Base-by-base conservation (phyloP, 192 early-diverging fungal species). In the Backusella liffmaniae region DNA sequence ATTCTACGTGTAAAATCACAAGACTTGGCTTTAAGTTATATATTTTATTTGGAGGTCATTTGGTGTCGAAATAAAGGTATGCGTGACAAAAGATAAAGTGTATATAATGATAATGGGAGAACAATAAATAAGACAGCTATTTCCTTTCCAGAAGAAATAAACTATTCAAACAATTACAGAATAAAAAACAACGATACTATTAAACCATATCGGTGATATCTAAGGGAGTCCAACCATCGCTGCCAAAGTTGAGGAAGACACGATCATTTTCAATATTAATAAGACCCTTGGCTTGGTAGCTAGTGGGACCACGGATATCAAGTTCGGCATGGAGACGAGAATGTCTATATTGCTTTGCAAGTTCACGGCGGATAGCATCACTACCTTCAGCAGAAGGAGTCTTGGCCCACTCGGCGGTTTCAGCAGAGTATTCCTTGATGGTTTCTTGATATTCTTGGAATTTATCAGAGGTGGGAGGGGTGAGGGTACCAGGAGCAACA, bases 231-330 rank as follows among this genome's bases (percentile, higher is more conserved):
- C 41, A 46, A 5, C 42, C 42, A n/a, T 41, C 62, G 21, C 18
- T 75, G 16, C 66, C 74, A 67, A 62, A 75, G 35, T 75, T 36
- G 12, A 75, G 21, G 13, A 75, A 7, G 4, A 75, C 34, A 21
- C 74, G 62, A 4, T 75, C 66, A 5, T 39, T 39, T n/a, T 32
- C 67, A 12, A 75, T 49, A 1, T 16, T 66, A 23, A 49, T 37
- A 44, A 75, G 66, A 13, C 74, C 74, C 32, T 75, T 75, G 7
- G 62, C 44, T 32, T 78, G 72, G 36, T 74, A 78, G 59, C 73
- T 67, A 16, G 72, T 78, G 16, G 39, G 42, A 5, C 72, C 77
- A 41, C 77, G 56, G 5, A 73, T 39, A n/a, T 62, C 73, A 0
- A 41, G 30, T 51, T 78, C 77, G 66, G 73, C 49, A 7, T 70